These are phyloP conservation scores for Candida bentonensis DNA, from an alignment of 805 yeast species.

Conservation along the genomic window DNA sequence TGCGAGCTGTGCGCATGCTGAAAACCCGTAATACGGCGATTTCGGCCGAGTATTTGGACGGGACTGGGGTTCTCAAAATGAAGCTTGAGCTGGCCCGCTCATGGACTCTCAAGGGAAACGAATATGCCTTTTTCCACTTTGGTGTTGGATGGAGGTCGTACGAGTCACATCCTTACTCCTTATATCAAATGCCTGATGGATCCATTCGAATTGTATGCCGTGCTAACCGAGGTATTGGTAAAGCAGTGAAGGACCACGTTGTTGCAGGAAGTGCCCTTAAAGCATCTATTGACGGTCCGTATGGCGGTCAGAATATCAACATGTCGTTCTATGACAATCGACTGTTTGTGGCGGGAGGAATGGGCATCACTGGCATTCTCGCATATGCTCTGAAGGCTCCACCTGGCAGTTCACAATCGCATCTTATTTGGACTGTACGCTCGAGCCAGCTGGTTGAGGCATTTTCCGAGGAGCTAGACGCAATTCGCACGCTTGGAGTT, in stretches of 20 bases:
- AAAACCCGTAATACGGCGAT: not conserved
- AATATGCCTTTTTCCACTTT: not conserved
- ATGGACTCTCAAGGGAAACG: not conserved
- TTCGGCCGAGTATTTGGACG: not conserved
- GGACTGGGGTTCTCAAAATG: not conserved
- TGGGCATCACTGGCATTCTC: not conserved
- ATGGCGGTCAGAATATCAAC: not conserved
- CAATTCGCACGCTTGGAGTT: not conserved
- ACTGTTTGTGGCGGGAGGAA: not conserved
- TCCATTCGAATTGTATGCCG: not conserved
- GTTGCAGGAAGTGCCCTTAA: not conserved
- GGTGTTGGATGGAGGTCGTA: not conserved
- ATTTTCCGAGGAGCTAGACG: not conserved
- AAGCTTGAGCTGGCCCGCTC: not conserved
- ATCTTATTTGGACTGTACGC: not conserved
- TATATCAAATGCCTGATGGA: not conserved
- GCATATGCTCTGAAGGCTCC: not conserved
- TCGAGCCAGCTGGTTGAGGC: not conserved
- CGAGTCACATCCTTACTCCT: not conserved
- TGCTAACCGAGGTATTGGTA: not conserved
- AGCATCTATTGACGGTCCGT: not conserved
- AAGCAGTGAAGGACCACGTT: not conserved
- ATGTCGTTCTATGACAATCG: not conserved
- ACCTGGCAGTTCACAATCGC: not conserved
- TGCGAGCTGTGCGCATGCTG: slow-evolving; percentile 37